Evolutionary conservation across 345 rosid genomes (phyloP).

Genomic region (Cochlearia excelsa): DNA sequence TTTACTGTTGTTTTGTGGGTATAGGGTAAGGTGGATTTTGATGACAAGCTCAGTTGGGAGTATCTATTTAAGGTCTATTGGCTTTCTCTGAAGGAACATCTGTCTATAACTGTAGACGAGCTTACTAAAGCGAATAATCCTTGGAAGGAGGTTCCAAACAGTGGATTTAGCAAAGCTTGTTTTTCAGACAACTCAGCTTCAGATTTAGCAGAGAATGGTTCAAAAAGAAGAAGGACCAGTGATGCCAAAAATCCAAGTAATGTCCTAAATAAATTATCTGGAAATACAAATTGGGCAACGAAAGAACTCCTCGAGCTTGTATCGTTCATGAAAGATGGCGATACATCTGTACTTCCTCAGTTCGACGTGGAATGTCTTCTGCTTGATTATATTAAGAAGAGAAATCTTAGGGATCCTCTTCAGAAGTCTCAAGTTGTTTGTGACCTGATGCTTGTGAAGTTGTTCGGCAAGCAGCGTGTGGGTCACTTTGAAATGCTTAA

Average conservation of each 20-base stretch:
- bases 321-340: conserved; percentile 71
- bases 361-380: conserved; percentile 70
- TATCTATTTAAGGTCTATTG: conserved; percentile 95
- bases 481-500: conserved; percentile 89
- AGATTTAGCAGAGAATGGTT: conserved; percentile 41
- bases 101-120: conserved; percentile 64
- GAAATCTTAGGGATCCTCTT: conserved; percentile 74
- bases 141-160: conserved; percentile 51
- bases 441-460: conserved; percentile 60
- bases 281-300: conserved; percentile 68
- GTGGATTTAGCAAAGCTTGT: conserved; percentile 34
- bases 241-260: conserved; percentile 32
- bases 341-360: conserved; percentile 52
- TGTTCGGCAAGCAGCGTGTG: conserved; percentile 64
- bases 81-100: conserved; percentile 66
- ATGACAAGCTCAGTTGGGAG: conserved; percentile 95
- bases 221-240: conserved; percentile 55
- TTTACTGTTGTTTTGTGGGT: conserved; percentile 58
- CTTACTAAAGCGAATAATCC: conserved; percentile 77
- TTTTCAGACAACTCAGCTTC: conserved; percentile 34
- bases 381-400: conserved; percentile 61
- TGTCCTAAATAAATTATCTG: conserved; percentile 32
- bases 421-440: conserved; percentile 68
- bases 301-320: conserved; percentile 83
- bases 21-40: conserved; percentile 97